Percentiles rank a stretch among this genome's conserved stretches.
phyloP scores from a whole-genome alignment of 2,329 filamentous ascomycete genomes.

The Fusarium ambrosium region DNA sequence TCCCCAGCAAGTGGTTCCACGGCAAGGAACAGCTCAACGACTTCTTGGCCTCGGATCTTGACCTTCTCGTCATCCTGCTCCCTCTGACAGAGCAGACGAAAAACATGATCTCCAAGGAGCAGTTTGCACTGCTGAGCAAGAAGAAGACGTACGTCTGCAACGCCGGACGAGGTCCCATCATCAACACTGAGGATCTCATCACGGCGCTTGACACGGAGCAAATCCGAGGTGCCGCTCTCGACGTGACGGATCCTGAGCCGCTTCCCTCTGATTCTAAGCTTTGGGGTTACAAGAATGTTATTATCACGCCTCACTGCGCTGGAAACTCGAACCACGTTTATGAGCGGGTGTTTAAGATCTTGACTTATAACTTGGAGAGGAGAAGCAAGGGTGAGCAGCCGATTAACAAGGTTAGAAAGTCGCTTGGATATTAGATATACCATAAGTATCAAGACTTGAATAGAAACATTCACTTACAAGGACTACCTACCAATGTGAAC shows the following conservation, averaged over 20 bases:
- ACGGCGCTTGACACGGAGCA: background rate
- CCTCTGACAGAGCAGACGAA: constrained; percentile 12
- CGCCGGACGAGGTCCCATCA: constrained; percentile 4
- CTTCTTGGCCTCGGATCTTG: constrained; percentile 65
- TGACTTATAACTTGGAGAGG: constrained; percentile 8
- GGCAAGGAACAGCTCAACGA: constrained; percentile 61
- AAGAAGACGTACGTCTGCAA: constrained; percentile 14
- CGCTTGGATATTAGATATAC: background rate
- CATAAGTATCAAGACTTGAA: background rate
- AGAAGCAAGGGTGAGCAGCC: background rate
- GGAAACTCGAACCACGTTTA: constrained; percentile 16
- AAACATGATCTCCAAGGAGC: constrained; percentile 12
- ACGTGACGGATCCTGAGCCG: constrained; percentile 5
- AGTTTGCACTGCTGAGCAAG: constrained; percentile 9
- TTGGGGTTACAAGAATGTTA: constrained; percentile 3
- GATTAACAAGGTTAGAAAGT: constrained; percentile 11
- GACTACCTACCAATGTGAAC: background rate
- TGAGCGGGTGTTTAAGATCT: constrained; percentile 9
- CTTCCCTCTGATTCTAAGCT: background rate
- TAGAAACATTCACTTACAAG: background rate
- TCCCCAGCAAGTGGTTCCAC: constrained; percentile 64
- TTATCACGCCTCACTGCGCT: constrained; percentile 8
- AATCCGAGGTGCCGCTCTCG: constrained; percentile 3
- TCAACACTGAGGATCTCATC: constrained; percentile 1
- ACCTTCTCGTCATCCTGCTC: constrained; percentile 61